Conservation (phyloP, 306 rosid genomes). For the Cicer yamashitae region DNA sequence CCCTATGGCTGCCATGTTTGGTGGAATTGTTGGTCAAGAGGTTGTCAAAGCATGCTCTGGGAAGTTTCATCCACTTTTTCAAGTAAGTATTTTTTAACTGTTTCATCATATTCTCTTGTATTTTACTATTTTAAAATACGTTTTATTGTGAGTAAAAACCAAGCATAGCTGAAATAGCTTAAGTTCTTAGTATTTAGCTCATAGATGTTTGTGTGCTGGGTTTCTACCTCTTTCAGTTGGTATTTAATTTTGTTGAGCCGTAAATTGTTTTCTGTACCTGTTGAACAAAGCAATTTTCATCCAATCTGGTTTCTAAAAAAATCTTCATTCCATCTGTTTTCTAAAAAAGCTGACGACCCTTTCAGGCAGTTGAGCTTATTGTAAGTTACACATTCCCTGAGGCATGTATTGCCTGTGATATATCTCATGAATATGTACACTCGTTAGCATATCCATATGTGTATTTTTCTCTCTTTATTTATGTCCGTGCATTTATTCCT, state of each 20-base stretch:
- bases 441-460: neutral
- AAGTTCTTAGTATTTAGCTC: neutral
- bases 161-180: slow-evolving; percentile 1
- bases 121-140: neutral
- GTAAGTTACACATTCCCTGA: neutral
- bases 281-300: neutral
- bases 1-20: slow-evolving; percentile 99
- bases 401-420: neutral
- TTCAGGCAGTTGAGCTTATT: neutral
- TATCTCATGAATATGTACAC: neutral
- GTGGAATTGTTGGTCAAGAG: slow-evolving; percentile 98
- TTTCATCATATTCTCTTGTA: neutral
- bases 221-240: neutral
- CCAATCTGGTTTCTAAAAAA: neutral
- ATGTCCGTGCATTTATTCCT: neutral
- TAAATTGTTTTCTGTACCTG: neutral
- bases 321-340: neutral
- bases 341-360: neutral
- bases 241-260: neutral
- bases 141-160: neutral
- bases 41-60: slow-evolving; percentile 98
- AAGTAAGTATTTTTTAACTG: slow-evolving; percentile 41
- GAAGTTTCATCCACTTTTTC: slow-evolving; percentile 93
- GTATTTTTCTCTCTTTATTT: neutral
- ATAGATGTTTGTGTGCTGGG: neutral